Conservation (phyloP, 805 yeast species). For the Ogataea zsoltii region DNA sequence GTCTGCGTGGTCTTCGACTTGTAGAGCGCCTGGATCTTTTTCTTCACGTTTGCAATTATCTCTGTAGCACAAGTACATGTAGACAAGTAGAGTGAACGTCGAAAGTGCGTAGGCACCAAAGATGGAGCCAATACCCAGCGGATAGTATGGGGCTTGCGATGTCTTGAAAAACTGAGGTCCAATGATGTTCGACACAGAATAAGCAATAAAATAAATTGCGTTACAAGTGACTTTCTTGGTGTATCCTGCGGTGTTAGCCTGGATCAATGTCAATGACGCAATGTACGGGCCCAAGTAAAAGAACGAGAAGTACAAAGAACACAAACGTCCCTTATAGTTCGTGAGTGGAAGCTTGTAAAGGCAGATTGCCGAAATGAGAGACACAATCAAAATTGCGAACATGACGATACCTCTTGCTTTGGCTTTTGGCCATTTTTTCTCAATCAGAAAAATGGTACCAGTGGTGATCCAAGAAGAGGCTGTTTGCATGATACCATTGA, state of each 20-base stretch:
- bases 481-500: constrained; percentile 36
- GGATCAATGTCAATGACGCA: constrained; percentile 36
- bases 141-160: constrained; percentile 58
- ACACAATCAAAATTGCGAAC: constrained; percentile 27
- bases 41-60: constrained; percentile 25
- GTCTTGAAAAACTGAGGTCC: constrained; percentile 73
- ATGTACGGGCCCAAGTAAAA: constrained; percentile 31
- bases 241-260: constrained; percentile 65
- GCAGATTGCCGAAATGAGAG: constrained; percentile 33
- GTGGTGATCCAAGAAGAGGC: constrained; percentile 34
- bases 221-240: constrained; percentile 69
- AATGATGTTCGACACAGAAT: constrained; percentile 65
- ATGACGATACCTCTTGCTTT: constrained; percentile 26
- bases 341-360: constrained; percentile 32
- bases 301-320: constrained; percentile 28
- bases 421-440: constrained; percentile 43
- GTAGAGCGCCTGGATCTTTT: constrained; percentile 25
- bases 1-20: constrained; percentile 33
- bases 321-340: constrained; percentile 22
- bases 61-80: constrained; percentile 28
- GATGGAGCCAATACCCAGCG: constrained; percentile 50
- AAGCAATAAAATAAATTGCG: constrained; percentile 61
- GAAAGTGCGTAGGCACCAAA: constrained; percentile 37
- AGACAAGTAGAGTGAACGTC: constrained; percentile 29
- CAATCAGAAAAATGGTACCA: constrained; percentile 49